phyloP scores from a whole-genome alignment of 2,329 filamentous ascomycete species.

The Mollisia scopiformis region DNA sequence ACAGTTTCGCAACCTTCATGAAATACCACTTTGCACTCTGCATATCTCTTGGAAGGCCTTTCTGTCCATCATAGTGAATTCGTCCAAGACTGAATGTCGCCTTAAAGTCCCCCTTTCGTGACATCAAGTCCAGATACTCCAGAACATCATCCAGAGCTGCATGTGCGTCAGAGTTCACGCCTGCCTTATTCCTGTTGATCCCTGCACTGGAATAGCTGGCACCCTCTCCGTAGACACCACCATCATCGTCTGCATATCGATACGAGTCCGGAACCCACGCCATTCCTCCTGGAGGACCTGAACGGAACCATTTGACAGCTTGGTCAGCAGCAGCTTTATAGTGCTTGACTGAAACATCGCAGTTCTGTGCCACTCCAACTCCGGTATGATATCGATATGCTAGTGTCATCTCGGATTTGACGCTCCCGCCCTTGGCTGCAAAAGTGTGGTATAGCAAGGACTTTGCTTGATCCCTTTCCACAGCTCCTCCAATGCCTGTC shows the following conservation, averaged over 20 bases:
- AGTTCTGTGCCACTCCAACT: slow-evolving; percentile 83
- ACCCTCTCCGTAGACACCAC: slow-evolving; percentile 93
- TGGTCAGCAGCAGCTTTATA: slow-evolving; percentile 96
- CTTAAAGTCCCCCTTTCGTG: slow-evolving; percentile 73
- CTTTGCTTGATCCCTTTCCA: slow-evolving; percentile 85
- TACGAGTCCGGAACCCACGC: slow-evolving; percentile 77
- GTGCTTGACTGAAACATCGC: slow-evolving; percentile 81
- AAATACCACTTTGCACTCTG: slow-evolving; percentile 69
- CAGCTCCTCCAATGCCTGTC: slow-evolving; percentile 82
- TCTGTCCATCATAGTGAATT: slow-evolving; percentile 70
- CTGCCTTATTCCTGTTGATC: slow-evolving; percentile 74
- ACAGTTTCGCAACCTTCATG: slow-evolving; percentile 65
- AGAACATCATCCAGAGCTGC: slow-evolving; percentile 91
- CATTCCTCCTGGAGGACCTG: slow-evolving; percentile 87
- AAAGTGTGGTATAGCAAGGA: slow-evolving; percentile 94
- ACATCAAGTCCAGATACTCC: slow-evolving; percentile 80
- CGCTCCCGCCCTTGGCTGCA: slow-evolving; percentile 81
- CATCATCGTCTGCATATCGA: slow-evolving; percentile 85
- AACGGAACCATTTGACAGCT: slow-evolving; percentile 83
- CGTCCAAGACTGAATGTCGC: slow-evolving; percentile 71
- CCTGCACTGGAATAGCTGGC: slow-evolving; percentile 90
- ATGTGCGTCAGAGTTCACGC: slow-evolving; percentile 77
- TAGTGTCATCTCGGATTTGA: slow-evolving; percentile 89
- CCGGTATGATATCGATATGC: slow-evolving; percentile 85
- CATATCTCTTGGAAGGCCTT: slow-evolving; percentile 62